Evolutionary conservation across 116 monocot genomes (phyloP), one percentile per base, ranked within the genome.

Genomic region (Trichopus zeylanicus): DNA sequence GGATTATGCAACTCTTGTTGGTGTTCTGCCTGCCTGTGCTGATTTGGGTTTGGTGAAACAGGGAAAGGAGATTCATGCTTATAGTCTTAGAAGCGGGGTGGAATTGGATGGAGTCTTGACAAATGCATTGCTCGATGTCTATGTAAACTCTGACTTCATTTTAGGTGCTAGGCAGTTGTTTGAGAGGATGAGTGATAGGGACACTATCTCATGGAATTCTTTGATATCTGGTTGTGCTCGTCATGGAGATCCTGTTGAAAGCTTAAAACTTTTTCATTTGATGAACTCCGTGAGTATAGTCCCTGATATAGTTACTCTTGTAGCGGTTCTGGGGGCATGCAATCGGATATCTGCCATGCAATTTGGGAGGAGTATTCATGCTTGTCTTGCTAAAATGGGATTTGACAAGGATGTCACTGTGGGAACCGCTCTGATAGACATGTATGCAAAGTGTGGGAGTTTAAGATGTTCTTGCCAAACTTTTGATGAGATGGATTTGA

Each of bases 391-490:
- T 48, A 66, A 28, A 42, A 48, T 48, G 20, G 77, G 77, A 9
- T 23, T 62, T 51, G 69, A 59, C 59, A 54, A 32, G 21, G 30
- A 21, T 6, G 26, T 75, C 16, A 37, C 21, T 31, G 26, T 78
- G 38, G 72, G 75, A 8, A 84, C 84, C 56, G 67, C 74, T 51
- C 79, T 88, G 18, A 63, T 88, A 26, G 70, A 76, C 48, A 77
- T 88, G 83, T 83, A 88, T 49, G 64, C 88, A 19, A 88, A 88
- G 71, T 82, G 83, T 42, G 83, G 88, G 22, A 63, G 61, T 23
- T 60, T 74, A 42, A 34, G 20, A 25, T 65, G 34, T 52, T 83
- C 83, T 66, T n/a, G 59, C 26, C 67, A 55, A 65, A 60, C 79
- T 55, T 88, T 88, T 27, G 20, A 63, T 35, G 63, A 73, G 53